Base-by-base conservation (phyloP, 306 rosid species). In the barrel medic (Medicago truncatula) region DNA sequence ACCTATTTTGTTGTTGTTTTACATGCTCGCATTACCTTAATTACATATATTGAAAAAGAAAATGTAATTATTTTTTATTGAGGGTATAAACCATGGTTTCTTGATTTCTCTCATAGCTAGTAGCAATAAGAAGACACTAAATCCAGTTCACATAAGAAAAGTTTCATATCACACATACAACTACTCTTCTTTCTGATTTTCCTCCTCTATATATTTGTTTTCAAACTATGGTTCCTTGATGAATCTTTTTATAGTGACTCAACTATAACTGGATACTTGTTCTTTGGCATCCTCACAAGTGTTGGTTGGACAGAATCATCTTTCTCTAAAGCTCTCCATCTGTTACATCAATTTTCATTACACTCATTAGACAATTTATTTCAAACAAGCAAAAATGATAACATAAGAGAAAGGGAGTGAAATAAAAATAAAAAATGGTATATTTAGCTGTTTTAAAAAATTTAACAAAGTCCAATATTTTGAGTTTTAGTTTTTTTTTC, bases 201-300 rank as follows among this genome's bases (percentile, higher is more conserved):
- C 7, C 71, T 18, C 78, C 43, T 16, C 50, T 47, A 6, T 47
- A 6, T 34, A 5, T 34, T 34, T 16, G 23, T 34, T 65, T 68
- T 62, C 69, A 7, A 36, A 11, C 9, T 66, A 15, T 56, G 47
- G 59, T 76, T 76, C 61, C 34, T n/a, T 58, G 56, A 41, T 12
- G 61, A 67, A 65, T 65, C 11, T 1, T 4, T 39, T 60, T 43
- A 85, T 15, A 87, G 76, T 68, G 85, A 43, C 81, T 90, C 88
- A 41, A 83, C 95, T 39, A 36, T 59, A 52, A 93, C 65, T 0
- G 96, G 96, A 44, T 89, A 90, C 76, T 89, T 89, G 91, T 93
- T 90, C 82, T 81, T 93, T 8, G 96, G 96, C 98, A 93, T 93
- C 77, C 96, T 80, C 39, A 93, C 96, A 10, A 93, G 91, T 4